These are phyloP conservation scores for Eimeria mitis DNA, from an alignment of 169 alveolate genomes.

Conservation along the genomic window DNA sequence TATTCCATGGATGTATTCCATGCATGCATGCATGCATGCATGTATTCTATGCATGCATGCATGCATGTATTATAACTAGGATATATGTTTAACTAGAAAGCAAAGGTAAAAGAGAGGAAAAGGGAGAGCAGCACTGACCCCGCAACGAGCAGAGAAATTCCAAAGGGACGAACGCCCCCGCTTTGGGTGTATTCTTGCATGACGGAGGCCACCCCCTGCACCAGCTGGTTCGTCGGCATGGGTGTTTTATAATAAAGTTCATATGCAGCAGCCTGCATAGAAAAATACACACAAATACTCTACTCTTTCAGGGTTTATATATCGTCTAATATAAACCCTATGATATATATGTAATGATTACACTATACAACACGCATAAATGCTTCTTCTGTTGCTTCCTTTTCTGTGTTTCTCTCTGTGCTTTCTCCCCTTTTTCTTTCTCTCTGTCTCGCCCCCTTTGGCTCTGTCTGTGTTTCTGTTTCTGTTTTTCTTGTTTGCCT, in stretches of 20 bases:
- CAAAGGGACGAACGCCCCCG: conserved; percentile 99
- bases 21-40: no score
- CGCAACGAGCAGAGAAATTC: conserved; percentile 98
- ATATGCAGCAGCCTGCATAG: conserved; percentile 91
- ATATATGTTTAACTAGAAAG: background rate
- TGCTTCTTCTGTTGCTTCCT: no score
- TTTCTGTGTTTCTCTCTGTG: no score
- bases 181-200: conserved; percentile 99
- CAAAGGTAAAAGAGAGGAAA: background rate
- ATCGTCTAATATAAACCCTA: no score
- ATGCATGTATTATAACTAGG: background rate
- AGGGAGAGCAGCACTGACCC: conserved; percentile 88
- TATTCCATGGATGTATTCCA: no score
- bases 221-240: conserved; percentile 96
- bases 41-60: background rate
- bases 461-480: no score
- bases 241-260: conserved; percentile 95
- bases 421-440: no score
- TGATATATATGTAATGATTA: no score
- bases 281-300: background rate
- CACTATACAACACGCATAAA: no score
- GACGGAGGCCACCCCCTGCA: conserved; percentile 97
- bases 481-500: background rate
- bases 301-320: no score
- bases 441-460: no score